Evolutionary conservation across 495 filamentous ascomycete species (phyloP), one percentile per base, ranked within the genome.

Genomic region (Penicillium salamii): DNA sequence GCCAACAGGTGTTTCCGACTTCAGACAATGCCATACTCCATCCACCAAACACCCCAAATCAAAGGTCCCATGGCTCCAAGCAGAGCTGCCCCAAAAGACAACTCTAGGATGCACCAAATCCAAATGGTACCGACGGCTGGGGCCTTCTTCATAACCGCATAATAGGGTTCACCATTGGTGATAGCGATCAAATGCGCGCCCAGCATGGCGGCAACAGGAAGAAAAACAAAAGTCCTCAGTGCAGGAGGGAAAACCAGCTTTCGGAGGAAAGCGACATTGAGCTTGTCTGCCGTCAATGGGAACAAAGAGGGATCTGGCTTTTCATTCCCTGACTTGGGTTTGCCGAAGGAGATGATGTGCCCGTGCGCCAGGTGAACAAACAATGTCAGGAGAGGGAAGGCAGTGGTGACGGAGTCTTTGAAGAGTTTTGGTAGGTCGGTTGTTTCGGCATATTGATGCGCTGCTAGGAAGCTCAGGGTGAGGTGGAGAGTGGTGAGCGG

Each of bases 91-190:
- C 76, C 65, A 45, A 95, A 72, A n/a, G 86, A 71, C 70, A 97
- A 80, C 69, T 98, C 93, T 39, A 96, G 72, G 28, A 96, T 83
- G 14, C 85, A 85, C 93, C 92, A 98, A 12, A 98, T 81, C 92
- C 92, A 96, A 15, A 97, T 64, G 13, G 88, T 90, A 1, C 90
- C 95, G n/a, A 95, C 63, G 17, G 90, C 82, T 17, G 93, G 93
- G 0, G 90, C 88, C 46, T 80, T 83, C 72, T 95, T 95, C 93
- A 98, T 92, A 3, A 96, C 84, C 9, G 84, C 88, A 61, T 90
- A 84, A 58, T 96, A 96, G 0, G 84, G 82, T 44, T 83, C 78
- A 23, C 69, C 76, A 60, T 96, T 98, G 4, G 87, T 89, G 15
- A 90, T 83, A 47, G 85, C 71, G 31, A 97, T 84, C 31, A 96